phyloP scores from a whole-genome alignment of 352 stramenopile species.

The Phytophthora melonis region DNA sequence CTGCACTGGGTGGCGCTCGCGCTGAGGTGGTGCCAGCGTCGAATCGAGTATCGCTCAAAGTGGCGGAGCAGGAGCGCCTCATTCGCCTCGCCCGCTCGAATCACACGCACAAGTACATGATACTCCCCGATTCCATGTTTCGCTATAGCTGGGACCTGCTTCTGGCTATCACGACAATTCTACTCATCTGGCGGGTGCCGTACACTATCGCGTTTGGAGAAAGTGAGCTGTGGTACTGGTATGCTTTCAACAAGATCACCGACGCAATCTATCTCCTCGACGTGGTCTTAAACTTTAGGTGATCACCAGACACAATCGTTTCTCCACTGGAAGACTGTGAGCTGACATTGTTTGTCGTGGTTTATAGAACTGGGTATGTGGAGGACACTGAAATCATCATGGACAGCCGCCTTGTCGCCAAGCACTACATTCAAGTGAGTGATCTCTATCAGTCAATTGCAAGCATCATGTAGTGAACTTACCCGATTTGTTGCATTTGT shows the following conservation, averaged over 20 bases:
- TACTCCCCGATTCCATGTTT: constrained; percentile 49
- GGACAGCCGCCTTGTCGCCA: constrained; percentile 57
- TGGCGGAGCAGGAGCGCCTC: constrained; percentile 59
- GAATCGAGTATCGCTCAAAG: constrained; percentile 66
- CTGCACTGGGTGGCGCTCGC: constrained; percentile 28
- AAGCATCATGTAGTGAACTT: background rate
- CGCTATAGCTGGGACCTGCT: constrained; percentile 67
- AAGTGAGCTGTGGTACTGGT: constrained; percentile 50
- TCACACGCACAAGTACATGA: constrained; percentile 55
- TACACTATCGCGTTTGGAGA: constrained; percentile 68
- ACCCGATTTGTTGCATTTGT: background rate
- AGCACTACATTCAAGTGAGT: constrained; percentile 56
- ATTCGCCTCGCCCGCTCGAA: constrained; percentile 44
- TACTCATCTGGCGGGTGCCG: constrained; percentile 67
- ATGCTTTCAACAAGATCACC: constrained; percentile 58
- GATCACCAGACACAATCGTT: background rate
- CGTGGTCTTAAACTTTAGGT: constrained; percentile 69
- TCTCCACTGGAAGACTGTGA: background rate
- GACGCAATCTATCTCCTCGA: constrained; percentile 64
- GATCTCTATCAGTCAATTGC: background rate
- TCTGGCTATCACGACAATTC: constrained; percentile 60
- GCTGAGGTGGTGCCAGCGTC: constrained; percentile 60
- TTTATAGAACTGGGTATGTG: constrained; percentile 61
- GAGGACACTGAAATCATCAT: constrained; percentile 65
- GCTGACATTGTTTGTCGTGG: background rate